Evolutionary conservation across 768 basidiomycete species (phyloP).

Genomic region (Dentipellis fragilis): DNA sequence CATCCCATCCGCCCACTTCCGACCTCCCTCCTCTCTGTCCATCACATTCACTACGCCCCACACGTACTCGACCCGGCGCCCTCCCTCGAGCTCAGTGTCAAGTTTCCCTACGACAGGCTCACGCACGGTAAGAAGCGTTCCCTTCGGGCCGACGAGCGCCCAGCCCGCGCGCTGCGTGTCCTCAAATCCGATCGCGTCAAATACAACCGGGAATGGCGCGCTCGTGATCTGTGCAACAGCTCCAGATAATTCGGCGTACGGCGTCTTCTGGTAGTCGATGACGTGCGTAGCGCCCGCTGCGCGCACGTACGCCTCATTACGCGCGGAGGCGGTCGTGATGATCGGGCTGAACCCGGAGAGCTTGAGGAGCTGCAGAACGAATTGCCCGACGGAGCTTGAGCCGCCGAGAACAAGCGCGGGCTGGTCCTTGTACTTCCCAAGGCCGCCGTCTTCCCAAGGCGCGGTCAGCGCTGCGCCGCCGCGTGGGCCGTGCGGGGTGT

Average conservation of each 20-base stretch:
- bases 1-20: too few relatives aligned
- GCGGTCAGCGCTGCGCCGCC: constrained; percentile 2
- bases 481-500: not conserved
- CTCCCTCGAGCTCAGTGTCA: constrained; percentile 4
- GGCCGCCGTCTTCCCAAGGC: constrained; percentile 7
- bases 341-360: constrained; percentile 11
- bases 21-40: too few relatives aligned
- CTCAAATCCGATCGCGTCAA: constrained; percentile 4
- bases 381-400: constrained; percentile 13
- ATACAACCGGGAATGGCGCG: constrained; percentile 11
- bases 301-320: constrained; percentile 5
- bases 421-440: constrained; percentile 4
- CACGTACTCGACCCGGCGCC: constrained; percentile 1
- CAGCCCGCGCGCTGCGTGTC: constrained; percentile 9
- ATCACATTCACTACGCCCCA: too few relatives aligned
- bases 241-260: constrained; percentile 1
- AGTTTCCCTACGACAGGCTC: constrained; percentile 6
- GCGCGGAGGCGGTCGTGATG: constrained; percentile 8
- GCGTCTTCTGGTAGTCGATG: constrained; percentile 4
- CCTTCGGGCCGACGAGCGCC: constrained; percentile 11
- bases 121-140: constrained; percentile 6
- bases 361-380: constrained; percentile 4
- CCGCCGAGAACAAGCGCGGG: constrained; percentile 12
- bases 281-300: constrained; percentile 10
- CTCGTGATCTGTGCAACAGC: constrained; percentile 5